Conservation (phyloP, 345 rosid genomes). For the Rhodamnia rubescens region DNA sequence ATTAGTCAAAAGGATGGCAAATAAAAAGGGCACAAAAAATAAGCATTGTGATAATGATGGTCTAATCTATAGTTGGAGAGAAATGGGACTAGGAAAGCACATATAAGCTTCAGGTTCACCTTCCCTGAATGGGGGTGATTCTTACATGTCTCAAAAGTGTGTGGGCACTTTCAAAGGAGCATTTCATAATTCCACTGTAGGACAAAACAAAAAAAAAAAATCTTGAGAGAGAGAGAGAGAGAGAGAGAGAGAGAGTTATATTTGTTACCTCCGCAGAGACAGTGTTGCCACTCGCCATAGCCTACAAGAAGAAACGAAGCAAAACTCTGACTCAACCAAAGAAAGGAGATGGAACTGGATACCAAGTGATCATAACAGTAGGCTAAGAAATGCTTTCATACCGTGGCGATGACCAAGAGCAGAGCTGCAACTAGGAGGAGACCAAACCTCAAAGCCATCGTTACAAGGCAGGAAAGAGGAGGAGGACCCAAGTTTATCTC, state of each 20-base stretch:
- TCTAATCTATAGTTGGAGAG: not conserved
- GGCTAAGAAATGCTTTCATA: not conserved
- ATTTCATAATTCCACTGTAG: not conserved
- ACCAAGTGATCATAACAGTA: not conserved
- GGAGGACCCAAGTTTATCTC: not conserved
- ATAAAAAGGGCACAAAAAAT: not conserved
- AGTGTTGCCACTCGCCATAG: not conserved
- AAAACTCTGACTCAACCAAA: not conserved
- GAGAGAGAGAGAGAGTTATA: not conserved
- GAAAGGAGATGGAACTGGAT: not conserved
- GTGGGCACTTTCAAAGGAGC: not conserved
- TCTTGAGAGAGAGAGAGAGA: not conserved
- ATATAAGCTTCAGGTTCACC: not conserved
- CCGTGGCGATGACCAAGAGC: not conserved
- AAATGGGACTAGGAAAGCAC: not conserved
- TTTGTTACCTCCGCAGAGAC: not conserved
- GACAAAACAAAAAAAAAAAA: not conserved
- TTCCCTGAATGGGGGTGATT: not conserved
- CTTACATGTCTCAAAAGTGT: not conserved
- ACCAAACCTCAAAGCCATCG: not conserved
- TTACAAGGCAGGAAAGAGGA: not conserved
- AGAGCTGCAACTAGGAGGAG: not conserved
- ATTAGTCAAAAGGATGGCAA: not conserved
- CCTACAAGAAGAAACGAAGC: not conserved
- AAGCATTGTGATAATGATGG: not conserved